Base-by-base conservation (phyloP, 371 early-diverging fungal genomes). In the Mortierella sp. region DNA sequence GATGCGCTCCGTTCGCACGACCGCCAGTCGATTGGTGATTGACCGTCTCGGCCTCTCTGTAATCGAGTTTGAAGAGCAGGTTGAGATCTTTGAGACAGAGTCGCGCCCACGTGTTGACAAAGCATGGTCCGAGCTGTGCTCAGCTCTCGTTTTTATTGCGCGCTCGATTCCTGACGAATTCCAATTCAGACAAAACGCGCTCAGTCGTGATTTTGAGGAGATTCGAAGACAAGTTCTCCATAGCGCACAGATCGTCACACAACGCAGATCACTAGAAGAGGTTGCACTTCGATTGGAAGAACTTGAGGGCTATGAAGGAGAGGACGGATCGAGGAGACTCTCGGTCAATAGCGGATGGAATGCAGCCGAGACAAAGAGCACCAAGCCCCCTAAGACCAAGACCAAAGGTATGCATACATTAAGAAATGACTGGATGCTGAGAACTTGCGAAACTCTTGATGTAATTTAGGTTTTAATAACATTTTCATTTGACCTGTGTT, bases 91-190 rank as follows among this genome's bases (percentile, higher is more conserved):
- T 32, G 83, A 81, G 71, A 75, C 70, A 22, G 76, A 81, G 64
- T 75, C 83, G 9, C 76, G 83, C 1, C 83, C 83, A 3, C 9
- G 68, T 4, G 83, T 81, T 10, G 69, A 72, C 58, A 72, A 61
- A 43, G 73, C 83, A 14, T 81, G 83, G 83, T 69, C 68, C 1
- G 83, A 81, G 12, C 64, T 81, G 8, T 81, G 83, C 52, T 72
- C 72, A 0, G 55, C 83, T 3, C 61, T 81, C 8, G 70, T 62
- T 30, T 66, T 69, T 6, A 81, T 81, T 62, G 58, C 73, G 14
- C 70, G 83, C 1, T 59, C 72, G 22, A 26, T 73, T 20, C 83
- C 83, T 0, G 73, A 75, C 1, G 83, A 81, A 63, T 81, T 81
- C 62, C 61, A 75, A 55, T 57, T 67, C 14, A 64, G 83, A 58